Evolutionary conservation across 352 stramenopile species (phyloP).

Genomic region (Phytopythium chamaehyphon): DNA sequence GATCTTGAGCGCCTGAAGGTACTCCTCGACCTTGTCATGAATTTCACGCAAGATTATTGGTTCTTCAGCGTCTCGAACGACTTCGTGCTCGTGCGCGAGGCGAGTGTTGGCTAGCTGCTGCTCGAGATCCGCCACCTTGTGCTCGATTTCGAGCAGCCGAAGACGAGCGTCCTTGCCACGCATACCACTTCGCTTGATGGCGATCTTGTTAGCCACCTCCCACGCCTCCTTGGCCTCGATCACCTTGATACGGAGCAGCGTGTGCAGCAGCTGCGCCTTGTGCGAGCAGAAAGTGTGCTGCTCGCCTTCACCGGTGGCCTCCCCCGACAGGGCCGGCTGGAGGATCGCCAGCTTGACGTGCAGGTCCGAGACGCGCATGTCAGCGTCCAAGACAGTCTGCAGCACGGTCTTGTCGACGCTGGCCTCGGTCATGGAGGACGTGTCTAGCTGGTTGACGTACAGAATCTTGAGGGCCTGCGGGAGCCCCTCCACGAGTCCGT

Average conservation of each 20-base stretch:
- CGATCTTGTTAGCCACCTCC: constrained; percentile 37
- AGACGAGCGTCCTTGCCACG: constrained; percentile 42
- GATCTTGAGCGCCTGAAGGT: constrained; percentile 37
- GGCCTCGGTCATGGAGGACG: constrained; percentile 24
- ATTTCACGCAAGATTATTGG: constrained; percentile 30
- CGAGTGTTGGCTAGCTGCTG: constrained; percentile 22
- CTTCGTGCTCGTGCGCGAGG: constrained; percentile 16
- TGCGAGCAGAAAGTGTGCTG: constrained; percentile 18
- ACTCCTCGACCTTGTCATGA: constrained; percentile 36
- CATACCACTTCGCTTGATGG: constrained; percentile 55
- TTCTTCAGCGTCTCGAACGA: constrained; percentile 21
- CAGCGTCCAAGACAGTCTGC: constrained; percentile 39
- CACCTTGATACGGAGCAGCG: constrained; percentile 28
- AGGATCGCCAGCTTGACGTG: constrained; percentile 33
- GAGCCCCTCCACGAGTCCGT: constrained; percentile 72
- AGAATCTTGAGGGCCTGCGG: constrained; percentile 42
- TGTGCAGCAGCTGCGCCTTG: constrained; percentile 32
- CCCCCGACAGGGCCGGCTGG: constrained; percentile 21
- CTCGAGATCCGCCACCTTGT: constrained; percentile 24
- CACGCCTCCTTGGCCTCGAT: constrained; percentile 31
- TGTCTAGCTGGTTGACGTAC: constrained; percentile 65
- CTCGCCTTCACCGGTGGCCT: background rate
- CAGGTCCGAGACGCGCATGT: constrained; percentile 33
- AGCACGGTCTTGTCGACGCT: constrained; percentile 27
- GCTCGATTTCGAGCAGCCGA: constrained; percentile 36